Conservation (phyloP, 2,329 filamentous ascomycete genomes). For the Davidsoniella neocaledoniae region DNA sequence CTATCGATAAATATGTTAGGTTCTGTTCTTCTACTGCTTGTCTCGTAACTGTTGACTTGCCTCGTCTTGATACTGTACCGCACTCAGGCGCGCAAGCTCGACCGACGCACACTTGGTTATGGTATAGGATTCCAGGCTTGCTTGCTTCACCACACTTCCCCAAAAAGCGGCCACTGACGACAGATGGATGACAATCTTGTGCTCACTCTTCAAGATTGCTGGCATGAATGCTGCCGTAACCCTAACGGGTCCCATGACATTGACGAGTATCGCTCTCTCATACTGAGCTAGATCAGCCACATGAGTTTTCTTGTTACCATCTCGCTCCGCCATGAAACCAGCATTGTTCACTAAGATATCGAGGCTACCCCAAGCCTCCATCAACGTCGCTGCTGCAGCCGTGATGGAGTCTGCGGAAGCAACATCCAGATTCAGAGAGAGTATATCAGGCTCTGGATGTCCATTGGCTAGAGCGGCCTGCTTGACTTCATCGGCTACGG, state of each 20-base stretch:
- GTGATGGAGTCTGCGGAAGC: neutral
- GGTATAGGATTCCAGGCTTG: neutral
- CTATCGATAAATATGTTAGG: neutral
- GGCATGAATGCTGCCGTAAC: neutral
- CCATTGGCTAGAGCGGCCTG: neutral
- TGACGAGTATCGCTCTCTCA: neutral
- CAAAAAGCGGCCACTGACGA: neutral
- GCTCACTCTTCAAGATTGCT: neutral
- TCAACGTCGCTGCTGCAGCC: neutral
- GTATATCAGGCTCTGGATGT: neutral
- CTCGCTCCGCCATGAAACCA: neutral
- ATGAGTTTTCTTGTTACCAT: neutral
- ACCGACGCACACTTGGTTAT: neutral
- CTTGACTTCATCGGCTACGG: no score
- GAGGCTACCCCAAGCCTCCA: neutral
- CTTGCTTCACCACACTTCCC: neutral
- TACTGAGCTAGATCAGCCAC: neutral
- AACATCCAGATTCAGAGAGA: neutral
- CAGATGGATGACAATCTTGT: neutral
- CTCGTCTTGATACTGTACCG: neutral
- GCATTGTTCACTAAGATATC: neutral
- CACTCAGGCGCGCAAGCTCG: neutral
- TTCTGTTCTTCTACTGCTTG: no score
- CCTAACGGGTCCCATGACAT: neutral
- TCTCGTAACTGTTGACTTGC: neutral